Evolutionary conservation across 2,329 filamentous ascomycete species (phyloP).

Genomic region (Aschersonia sp.): DNA sequence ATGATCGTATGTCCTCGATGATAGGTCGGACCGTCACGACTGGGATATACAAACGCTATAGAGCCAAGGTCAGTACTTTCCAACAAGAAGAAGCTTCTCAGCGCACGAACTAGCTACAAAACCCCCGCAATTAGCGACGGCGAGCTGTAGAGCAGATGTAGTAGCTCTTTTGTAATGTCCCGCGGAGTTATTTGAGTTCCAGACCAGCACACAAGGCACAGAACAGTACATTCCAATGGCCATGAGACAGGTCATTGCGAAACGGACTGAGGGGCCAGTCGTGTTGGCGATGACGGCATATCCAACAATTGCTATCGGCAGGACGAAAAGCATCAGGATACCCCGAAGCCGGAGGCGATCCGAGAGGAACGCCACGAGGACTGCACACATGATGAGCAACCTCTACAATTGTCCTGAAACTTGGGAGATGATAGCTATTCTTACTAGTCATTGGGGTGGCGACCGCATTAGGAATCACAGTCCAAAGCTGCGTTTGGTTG

Average conservation of each 20-base stretch:
- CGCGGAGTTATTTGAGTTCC: constrained; percentile 54
- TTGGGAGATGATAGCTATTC: neutral
- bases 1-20: constrained; percentile 47
- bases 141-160: constrained; percentile 48
- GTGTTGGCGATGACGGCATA: constrained; percentile 49
- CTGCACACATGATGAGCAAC: constrained; percentile 10
- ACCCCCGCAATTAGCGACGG: constrained; percentile 52
- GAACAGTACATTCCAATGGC: constrained; percentile 48
- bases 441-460: constrained; percentile 39
- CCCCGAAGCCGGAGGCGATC: constrained; percentile 46
- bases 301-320: constrained; percentile 49
- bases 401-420: too few species aligned
- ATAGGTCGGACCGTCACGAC: constrained; percentile 39
- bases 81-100: neutral
- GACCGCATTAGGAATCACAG: constrained; percentile 48
- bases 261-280: constrained; percentile 34
- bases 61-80: neutral
- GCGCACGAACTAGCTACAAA: constrained; percentile 42
- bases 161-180: constrained; percentile 59
- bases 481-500: constrained; percentile 46
- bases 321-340: constrained; percentile 44
- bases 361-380: constrained; percentile 40
- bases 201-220: constrained; percentile 48
- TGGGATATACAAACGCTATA: constrained; percentile 44
- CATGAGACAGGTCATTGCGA: constrained; percentile 55